phyloP scores from a whole-genome alignment of 495 filamentous ascomycete genomes.

The Penicillium herquei region DNA sequence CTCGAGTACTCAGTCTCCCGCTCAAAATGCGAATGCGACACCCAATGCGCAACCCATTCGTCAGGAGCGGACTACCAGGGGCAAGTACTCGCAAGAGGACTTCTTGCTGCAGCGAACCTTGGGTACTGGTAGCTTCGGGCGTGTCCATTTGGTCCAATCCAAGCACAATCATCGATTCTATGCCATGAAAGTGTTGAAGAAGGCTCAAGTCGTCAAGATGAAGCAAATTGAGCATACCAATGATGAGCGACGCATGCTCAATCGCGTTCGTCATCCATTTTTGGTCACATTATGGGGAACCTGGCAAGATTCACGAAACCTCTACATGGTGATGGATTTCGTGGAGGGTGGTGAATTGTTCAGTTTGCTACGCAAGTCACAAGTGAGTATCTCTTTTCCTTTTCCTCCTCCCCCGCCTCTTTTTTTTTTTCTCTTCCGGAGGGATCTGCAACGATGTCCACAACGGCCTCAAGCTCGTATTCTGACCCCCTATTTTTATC shows the following conservation, averaged over 20 bases:
- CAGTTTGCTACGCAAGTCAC: constrained; percentile 90
- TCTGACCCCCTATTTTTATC: background rate
- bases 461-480: background rate
- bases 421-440: background rate
- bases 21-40: constrained; percentile 12
- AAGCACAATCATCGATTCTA: constrained; percentile 97
- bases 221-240: constrained; percentile 99
- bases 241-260: constrained; percentile 92
- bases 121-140: constrained; percentile 94
- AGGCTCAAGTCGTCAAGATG: constrained; percentile 98
- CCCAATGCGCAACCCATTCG: constrained; percentile 12
- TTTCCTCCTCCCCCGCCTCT: background rate
- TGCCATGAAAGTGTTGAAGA: constrained; percentile 97
- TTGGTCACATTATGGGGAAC: constrained; percentile 97
- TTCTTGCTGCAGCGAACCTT: constrained; percentile 86
- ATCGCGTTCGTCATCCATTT: constrained; percentile 94
- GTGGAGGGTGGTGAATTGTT: constrained; percentile 99
- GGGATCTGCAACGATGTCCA: background rate
- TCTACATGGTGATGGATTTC: constrained; percentile 99
- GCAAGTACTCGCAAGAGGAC: constrained; percentile 93
- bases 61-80: constrained; percentile 75
- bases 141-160: constrained; percentile 94
- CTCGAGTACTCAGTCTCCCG: constrained; percentile 17
- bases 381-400: constrained; percentile 58
- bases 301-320: constrained; percentile 89